Conservation (phyloP, 1,139 yeast genomes). For the Petasospora fabianii region DNA sequence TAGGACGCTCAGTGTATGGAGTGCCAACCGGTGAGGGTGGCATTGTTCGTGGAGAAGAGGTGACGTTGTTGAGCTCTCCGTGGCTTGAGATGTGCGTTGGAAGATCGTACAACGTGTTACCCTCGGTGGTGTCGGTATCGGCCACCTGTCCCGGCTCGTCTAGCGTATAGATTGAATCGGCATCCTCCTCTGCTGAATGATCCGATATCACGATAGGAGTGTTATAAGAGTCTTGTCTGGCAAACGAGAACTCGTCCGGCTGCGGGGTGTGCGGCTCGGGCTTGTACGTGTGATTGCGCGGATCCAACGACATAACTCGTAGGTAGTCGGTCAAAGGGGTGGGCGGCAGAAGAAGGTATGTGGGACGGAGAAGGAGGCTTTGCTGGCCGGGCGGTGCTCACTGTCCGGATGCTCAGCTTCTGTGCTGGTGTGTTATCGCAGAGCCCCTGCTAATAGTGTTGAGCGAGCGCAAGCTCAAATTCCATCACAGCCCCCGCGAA, state of each 20-base stretch:
- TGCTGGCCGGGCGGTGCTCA: too few species aligned
- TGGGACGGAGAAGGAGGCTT: too few species aligned
- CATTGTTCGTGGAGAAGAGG: slow-evolving; percentile 14
- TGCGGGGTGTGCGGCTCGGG: slow-evolving; percentile 17
- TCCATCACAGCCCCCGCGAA: slow-evolving; percentile 1
- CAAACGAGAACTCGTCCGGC: slow-evolving; percentile 18
- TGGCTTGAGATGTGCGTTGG: slow-evolving; percentile 27
- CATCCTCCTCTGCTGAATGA: background rate
- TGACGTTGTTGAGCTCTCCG: slow-evolving; percentile 10
- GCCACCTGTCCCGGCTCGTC: too few species aligned
- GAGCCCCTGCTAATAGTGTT: background rate
- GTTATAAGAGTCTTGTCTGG: slow-evolving; percentile 4
- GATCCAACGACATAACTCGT: slow-evolving; percentile 22
- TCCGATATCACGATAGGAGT: too few species aligned
- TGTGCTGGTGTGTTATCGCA: too few species aligned
- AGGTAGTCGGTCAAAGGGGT: background rate
- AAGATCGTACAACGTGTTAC: slow-evolving; percentile 12
- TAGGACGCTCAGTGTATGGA: slow-evolving; percentile 22
- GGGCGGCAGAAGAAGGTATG: too few species aligned
- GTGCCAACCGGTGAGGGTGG: slow-evolving; percentile 25
- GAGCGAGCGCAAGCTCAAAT: background rate
- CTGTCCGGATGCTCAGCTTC: too few species aligned
- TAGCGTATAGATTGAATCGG: slow-evolving; percentile 20
- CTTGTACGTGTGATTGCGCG: slow-evolving; percentile 16
- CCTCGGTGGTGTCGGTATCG: slow-evolving; percentile 6